A percentile compares a stretch with the other conserved stretches of the same genome.
Conservation (phyloP, 78 protist genomes). For the Bigelowiella natans region DNA sequence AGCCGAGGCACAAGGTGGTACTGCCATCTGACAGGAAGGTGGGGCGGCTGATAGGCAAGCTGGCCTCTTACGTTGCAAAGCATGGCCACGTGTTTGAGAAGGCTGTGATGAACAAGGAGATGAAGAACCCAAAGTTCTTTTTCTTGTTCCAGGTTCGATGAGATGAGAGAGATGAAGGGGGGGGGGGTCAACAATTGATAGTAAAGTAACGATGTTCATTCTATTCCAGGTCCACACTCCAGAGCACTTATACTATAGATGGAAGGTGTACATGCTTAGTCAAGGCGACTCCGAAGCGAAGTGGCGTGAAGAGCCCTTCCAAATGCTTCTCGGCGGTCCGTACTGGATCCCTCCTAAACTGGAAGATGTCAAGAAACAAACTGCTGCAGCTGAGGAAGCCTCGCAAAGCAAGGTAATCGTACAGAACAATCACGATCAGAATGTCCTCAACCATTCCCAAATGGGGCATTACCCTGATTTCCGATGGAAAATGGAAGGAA, state of each 20-base stretch:
- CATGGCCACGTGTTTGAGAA: not conserved
- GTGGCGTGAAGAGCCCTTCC: not conserved
- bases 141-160: not conserved
- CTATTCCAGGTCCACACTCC: not conserved
- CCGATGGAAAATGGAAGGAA: no score
- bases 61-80: not conserved
- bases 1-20: no score
- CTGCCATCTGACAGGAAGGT: no score
- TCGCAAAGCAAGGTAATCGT: no score
- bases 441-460: no score
- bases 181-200: no score
- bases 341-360: slow-evolving; percentile 40
- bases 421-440: no score
- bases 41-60: not conserved
- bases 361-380: no score
- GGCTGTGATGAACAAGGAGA: not conserved
- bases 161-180: not conserved
- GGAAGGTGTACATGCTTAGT: slow-evolving; percentile 23
- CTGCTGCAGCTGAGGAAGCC: no score
- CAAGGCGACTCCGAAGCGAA: slow-evolving; percentile 8
- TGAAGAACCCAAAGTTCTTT: not conserved
- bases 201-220: not conserved
- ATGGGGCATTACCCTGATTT: no score
- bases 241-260: slow-evolving; percentile 35
- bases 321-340: slow-evolving; percentile 30